Base-by-base conservation (phyloP, 1,284 basidiomycete genomes). In the Coniophora puteana region DNA sequence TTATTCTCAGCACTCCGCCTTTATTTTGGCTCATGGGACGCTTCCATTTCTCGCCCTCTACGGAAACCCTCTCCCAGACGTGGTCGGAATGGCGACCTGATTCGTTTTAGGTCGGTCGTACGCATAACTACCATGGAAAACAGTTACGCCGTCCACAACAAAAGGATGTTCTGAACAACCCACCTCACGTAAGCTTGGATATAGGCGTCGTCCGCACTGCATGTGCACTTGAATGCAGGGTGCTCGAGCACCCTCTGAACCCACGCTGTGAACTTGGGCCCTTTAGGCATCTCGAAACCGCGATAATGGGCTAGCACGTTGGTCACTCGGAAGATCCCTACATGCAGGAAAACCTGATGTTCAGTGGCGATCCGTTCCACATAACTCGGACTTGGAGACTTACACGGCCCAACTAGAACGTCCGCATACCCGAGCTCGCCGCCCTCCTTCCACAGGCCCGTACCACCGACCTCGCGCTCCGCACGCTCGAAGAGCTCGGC, bases 151-250 rank as follows among this genome's bases (percentile, higher is more conserved):
- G 3, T 12, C 6, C 13, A 16, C 10, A 17, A 28, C 4, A n/a
- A 13, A 14, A 31, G 22, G 31, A 7, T 24, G 2, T 10, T n/a
- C n/a, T 28, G 26, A 28, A 33, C 7, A 22, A 37, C 68, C 38
- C 33, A 77, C 81, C 83, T 67, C 52, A 87, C 83, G 50, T 90
- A 90, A 46, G 80, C 83, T 49, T 89, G 85, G 8, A 89, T 50
- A 51, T 90, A 91, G 32, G 89, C 61, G 21, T 83, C 62, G 20
- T 87, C 80, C 0, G 76, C 76, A 54, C 82, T 86, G 52, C 82
- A 83, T 0, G 88, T 90, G 10, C 66, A 63, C 53, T 73, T 76
- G 65, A 90, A 83, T 3, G 72, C 69, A 0, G 80, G 81, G 50
- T 89, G 75, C 1, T 60, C 62, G 32, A 85, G 70, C 16, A 89